Percentiles rank a stretch among this genome's conserved stretches.
Conservation (phyloP, 129 eudicot genomes). For the Flaveria ramosissima region DNA sequence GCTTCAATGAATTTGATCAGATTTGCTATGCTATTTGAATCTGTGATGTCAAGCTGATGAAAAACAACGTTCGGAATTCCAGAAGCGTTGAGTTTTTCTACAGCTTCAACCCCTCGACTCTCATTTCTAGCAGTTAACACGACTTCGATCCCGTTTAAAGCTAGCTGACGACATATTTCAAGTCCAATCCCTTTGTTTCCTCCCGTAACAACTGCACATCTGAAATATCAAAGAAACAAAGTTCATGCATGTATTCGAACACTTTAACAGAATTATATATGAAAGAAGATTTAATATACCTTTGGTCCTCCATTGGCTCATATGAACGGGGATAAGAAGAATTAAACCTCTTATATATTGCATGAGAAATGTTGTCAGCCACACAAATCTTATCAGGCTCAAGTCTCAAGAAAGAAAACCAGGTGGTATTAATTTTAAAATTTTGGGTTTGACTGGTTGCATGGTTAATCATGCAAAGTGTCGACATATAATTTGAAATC, state of each 20-base stretch:
- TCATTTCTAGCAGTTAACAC: constrained; percentile 10
- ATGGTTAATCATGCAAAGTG: background rate
- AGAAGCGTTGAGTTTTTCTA: constrained; percentile 12
- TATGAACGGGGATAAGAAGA: background rate
- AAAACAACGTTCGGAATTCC: constrained; percentile 7
- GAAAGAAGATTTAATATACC: constrained; percentile 1
- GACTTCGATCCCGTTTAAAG: constrained; percentile 17
- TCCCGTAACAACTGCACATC: constrained; percentile 26
- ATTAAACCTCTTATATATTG: background rate
- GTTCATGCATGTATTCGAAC: background rate
- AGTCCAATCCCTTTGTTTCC: constrained; percentile 12
- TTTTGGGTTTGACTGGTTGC: background rate
- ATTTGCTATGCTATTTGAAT: constrained; percentile 8
- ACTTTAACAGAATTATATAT: background rate
- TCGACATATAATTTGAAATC: background rate
- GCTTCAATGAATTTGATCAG: constrained; percentile 13
- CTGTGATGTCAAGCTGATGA: constrained; percentile 1
- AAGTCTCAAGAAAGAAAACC: too few relatives aligned
- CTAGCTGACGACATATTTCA: constrained; percentile 28
- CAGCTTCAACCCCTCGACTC: constrained; percentile 13
- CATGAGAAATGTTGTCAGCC: background rate
- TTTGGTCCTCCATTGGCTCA: constrained; percentile 13
- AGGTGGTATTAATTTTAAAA: too few relatives aligned
- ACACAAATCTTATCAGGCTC: background rate
- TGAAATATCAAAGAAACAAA: constrained; percentile 9